Conservation (phyloP, 1,139 yeast genomes). For the Meyerozyma guilliermondii region DNA sequence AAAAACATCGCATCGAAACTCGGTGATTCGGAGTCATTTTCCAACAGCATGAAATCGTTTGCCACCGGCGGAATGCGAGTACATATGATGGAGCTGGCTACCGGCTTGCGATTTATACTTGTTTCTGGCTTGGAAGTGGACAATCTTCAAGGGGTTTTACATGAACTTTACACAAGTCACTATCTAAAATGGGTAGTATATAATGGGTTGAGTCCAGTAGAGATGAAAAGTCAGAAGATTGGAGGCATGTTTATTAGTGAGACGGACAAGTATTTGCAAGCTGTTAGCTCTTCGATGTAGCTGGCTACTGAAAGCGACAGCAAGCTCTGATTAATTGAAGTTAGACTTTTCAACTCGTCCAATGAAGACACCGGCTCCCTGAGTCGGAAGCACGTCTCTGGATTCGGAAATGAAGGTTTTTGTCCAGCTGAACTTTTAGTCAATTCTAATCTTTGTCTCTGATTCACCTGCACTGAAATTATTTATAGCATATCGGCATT, state of each 20-base stretch:
- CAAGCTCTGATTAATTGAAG: no score
- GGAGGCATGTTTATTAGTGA: slow-evolving; percentile 1
- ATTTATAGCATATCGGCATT: neutral
- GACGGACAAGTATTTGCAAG: neutral
- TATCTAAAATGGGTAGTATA: slow-evolving; percentile 67
- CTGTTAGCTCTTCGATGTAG: neutral
- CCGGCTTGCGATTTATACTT: slow-evolving; percentile 71
- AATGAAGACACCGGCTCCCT: no score
- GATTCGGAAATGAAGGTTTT: no score
- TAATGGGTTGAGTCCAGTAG: slow-evolving; percentile 55
- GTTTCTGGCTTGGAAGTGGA: slow-evolving; percentile 66
- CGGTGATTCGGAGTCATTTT: slow-evolving; percentile 26
- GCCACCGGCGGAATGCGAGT: slow-evolving; percentile 71
- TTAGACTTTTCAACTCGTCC: no score
- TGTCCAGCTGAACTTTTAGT: no score
- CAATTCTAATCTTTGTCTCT: neutral
- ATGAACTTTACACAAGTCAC: slow-evolving; percentile 61
- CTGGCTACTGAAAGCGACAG: neutral
- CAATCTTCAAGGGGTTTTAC: slow-evolving; percentile 54
- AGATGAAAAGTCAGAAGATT: slow-evolving; percentile 10
- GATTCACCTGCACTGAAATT: neutral
- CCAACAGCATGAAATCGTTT: slow-evolving; percentile 58
- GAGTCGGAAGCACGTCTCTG: no score
- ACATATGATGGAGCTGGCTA: slow-evolving; percentile 75
- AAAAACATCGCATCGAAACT: slow-evolving; percentile 69